Evolutionary conservation across 2,329 filamentous ascomycete species (phyloP), one percentile per base, ranked within the genome.

Genomic region (Arthrinium phaeospermum): DNA sequence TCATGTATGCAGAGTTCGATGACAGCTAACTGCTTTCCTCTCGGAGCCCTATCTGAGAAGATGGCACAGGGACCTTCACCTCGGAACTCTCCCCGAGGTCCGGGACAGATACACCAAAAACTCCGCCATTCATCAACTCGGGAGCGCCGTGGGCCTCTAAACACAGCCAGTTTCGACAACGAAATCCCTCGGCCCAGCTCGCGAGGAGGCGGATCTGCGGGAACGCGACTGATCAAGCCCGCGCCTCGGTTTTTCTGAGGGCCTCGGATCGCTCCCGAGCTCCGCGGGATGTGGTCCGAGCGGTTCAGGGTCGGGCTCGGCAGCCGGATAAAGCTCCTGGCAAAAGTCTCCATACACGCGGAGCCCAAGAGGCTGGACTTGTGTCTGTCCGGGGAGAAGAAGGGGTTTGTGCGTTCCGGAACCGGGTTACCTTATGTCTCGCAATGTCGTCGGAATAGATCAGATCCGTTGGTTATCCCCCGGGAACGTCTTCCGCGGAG

Each of bases 321-420:
- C 77, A 86, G 84, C 24, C 86, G 85, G 77, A 86, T 85, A 75
- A 87, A 87, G 72, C 86, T 82, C 79, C 86, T 86, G 83, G 79
- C 86, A 16, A 84, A 81, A 37, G 73, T 81, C 13, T 84, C 84
- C 12, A 86, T 90, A 75, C 82, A 91, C 37, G 83, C 88, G 71
- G 72, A 75, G 7, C 77, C 76, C 72, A 79, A 79, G 70, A 80
- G 78, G 16, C 24, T 30, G 4, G 51, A 24, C 0, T 13, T 53
- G 4, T 30, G 51, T 27, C 1, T 53, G 0, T 53, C 24, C 51
- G 24, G 14, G 24, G 51, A 30, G 6, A 7, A 16, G 24, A 16
- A 16, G 13, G 24, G 5, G 24, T 30, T 53, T 16, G 13, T 2
- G 13, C 51, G 93, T 16, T 6, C 24, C 24, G 13, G 24, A 93